These are phyloP conservation scores for Colletotrichum truncatum DNA, from an alignment of 2,329 filamentous ascomycete genomes.

Conservation along the genomic window DNA sequence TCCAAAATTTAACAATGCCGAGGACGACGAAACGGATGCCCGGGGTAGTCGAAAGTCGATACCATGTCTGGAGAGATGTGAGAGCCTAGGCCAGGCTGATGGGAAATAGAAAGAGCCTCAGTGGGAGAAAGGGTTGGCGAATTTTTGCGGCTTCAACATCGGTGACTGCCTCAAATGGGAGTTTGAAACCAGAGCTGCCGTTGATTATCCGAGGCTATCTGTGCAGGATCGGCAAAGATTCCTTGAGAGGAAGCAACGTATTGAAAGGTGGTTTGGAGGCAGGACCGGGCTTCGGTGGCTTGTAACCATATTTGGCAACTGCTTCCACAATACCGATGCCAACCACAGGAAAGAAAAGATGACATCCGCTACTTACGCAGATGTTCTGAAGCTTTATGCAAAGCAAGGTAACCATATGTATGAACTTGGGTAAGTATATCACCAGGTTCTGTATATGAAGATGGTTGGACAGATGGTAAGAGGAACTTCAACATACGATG, in stretches of 20 bases:
- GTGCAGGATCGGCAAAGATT: background rate
- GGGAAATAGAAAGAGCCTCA: slow-evolving; percentile 18
- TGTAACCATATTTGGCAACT: background rate
- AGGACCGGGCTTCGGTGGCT: background rate
- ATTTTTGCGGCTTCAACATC: background rate
- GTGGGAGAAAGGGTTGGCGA: background rate
- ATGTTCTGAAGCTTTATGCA: background rate
- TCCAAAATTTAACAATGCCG: background rate
- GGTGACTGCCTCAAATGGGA: background rate
- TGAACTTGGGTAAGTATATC: background rate
- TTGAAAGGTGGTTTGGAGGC: background rate
- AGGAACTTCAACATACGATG: no score
- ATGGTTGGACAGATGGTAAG: background rate
- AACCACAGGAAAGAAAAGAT: background rate
- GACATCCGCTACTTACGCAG: background rate
- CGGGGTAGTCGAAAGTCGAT: background rate
- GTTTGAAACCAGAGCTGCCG: background rate
- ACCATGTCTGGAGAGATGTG: background rate
- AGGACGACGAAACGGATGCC: background rate
- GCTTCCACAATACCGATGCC: background rate
- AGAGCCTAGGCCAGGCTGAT: background rate
- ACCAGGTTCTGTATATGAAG: background rate
- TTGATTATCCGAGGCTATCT: background rate
- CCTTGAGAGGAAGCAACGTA: background rate
- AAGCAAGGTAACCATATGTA: background rate